Conservation (phyloP, 164 flowering plant species). For the Vitis rotundifolia region DNA sequence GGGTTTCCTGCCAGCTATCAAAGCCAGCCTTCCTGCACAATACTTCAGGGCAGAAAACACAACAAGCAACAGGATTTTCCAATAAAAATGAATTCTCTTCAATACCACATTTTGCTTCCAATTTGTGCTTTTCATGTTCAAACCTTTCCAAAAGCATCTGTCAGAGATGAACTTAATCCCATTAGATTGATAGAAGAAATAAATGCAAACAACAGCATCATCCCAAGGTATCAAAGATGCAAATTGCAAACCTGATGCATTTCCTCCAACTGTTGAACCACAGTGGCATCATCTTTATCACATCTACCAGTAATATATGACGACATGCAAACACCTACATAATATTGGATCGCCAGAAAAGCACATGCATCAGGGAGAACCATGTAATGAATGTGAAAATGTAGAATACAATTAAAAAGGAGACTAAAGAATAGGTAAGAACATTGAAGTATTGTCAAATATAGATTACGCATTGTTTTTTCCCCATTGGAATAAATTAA, state of each 20-base stretch:
- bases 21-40: slow-evolving; percentile 34
- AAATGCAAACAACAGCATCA: background rate
- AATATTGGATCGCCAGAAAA: background rate
- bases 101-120: slow-evolving; percentile 26
- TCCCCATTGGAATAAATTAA: no score
- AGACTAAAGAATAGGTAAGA: no score
- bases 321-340: slow-evolving; percentile 68
- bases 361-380: background rate
- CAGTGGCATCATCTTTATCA: slow-evolving; percentile 32
- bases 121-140: slow-evolving; percentile 49
- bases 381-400: background rate
- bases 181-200: no score
- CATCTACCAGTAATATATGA: slow-evolving; percentile 34
- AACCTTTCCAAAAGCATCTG: slow-evolving; percentile 55
- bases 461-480: no score
- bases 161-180: background rate
- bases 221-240: background rate
- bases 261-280: slow-evolving; percentile 54
- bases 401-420: background rate
- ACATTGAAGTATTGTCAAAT: no score
- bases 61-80: slow-evolving; percentile 44
- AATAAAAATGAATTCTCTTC: slow-evolving; percentile 8
- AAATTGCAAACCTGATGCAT: slow-evolving; percentile 54
- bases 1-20: slow-evolving; percentile 52
- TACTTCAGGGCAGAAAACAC: slow-evolving; percentile 41